These are phyloP conservation scores for Trichoderma virens DNA, from an alignment of 495 filamentous ascomycete genomes.

Conservation along the genomic window DNA sequence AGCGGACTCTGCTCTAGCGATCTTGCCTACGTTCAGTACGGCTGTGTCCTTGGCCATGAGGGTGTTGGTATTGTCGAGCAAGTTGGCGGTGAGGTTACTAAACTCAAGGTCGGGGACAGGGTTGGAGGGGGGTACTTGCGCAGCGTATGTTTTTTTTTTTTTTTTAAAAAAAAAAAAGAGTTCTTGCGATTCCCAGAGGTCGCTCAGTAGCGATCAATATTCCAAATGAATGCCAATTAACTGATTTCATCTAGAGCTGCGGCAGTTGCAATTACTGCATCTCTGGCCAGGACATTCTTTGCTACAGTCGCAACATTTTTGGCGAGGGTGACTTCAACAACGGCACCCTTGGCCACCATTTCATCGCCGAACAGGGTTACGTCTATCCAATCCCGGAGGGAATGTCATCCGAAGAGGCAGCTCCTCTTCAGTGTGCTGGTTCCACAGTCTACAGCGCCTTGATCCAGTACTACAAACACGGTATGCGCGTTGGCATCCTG, in stretches of 20 bases:
- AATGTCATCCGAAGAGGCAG: constrained; percentile 35
- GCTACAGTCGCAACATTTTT: constrained; percentile 24
- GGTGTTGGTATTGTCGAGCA: constrained; percentile 31
- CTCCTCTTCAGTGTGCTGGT: constrained; percentile 48
- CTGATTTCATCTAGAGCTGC: constrained; percentile 16
- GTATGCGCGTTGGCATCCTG: constrained; percentile 44
- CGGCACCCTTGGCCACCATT: constrained; percentile 30
- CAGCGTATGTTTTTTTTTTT: constrained; percentile 31
- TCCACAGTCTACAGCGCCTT: constrained; percentile 45
- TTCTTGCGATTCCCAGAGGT: constrained; percentile 46
- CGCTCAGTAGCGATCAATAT: constrained; percentile 48
- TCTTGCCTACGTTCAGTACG: constrained; percentile 18
- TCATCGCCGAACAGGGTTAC: constrained; percentile 30
- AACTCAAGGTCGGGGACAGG: constrained; percentile 38
- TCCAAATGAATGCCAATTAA: constrained; percentile 50
- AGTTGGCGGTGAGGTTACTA: constrained; percentile 25
- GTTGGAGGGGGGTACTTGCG: constrained; percentile 50
- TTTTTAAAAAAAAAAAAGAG: constrained; percentile 52
- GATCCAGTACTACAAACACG: too few relatives aligned
- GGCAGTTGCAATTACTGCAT: constrained; percentile 33
- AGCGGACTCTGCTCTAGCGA: constrained; percentile 55
- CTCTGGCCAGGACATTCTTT: constrained; percentile 28
- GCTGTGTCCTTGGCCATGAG: constrained; percentile 31
- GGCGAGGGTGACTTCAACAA: constrained; percentile 30
- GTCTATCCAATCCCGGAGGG: constrained; percentile 31